Evolutionary conservation across 129 eudicot species (phyloP).

Genomic region (Arctium minus): DNA sequence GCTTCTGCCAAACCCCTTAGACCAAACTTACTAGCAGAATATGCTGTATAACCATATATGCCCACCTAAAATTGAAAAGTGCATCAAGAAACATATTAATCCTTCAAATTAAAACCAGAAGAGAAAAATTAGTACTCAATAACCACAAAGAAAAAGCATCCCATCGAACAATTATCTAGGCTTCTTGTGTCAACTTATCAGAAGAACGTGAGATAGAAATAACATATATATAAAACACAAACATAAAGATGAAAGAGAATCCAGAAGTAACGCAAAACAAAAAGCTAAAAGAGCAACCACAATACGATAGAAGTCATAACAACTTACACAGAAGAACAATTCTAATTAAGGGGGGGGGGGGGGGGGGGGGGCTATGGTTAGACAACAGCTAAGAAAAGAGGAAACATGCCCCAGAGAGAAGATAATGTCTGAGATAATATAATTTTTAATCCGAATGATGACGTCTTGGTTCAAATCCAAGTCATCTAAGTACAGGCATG

Average conservation of each 20-base stretch:
- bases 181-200: no score
- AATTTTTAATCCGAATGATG: background rate
- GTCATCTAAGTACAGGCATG: background rate
- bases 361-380: background rate
- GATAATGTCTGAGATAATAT: background rate
- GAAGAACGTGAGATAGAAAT: no score
- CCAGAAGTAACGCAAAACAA: background rate
- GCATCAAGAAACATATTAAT: conserved; percentile 1
- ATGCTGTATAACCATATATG: conserved; percentile 90
- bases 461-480: background rate
- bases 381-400: background rate
- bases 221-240: background rate
- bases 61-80: conserved; percentile 54
- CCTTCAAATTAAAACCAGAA: background rate
- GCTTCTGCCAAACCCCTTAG: conserved; percentile 93
- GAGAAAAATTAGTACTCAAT: background rate
- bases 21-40: conserved; percentile 95
- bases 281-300: background rate
- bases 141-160: background rate
- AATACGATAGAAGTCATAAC: background rate
- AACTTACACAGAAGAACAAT: background rate
- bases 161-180: no score
- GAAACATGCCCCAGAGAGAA: background rate
- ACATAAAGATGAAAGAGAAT: background rate
- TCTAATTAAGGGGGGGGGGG: no score